Evolutionary conservation across 257 asterid genomes (phyloP), one percentile per base, ranked within the genome.

Genomic region (Craterostigma plantagineum): DNA sequence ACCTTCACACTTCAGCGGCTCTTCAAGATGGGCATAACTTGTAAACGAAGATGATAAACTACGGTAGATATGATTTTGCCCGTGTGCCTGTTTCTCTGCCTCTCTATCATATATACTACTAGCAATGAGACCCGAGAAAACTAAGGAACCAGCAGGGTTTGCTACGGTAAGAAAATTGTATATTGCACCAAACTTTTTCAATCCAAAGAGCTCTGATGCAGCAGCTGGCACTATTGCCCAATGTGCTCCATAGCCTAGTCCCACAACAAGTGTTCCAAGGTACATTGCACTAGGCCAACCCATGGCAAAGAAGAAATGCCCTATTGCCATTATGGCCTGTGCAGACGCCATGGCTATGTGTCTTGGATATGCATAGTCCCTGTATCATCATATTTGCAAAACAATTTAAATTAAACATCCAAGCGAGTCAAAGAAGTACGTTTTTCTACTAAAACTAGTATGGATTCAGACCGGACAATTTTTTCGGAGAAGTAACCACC

Each of bases 151-250:
- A 0, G 79, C 81, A 0, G 96, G 94, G 59, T 75, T 77, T 11
- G 94, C 94, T 42, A 81, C 48, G 3, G 94, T 81, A 15, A 85
- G 76, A 56, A 81, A 85, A 66, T 77, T 81, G 65, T 85, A 85
- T 35, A 85, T 40, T 5, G 83, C 71, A 0, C 84, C 94, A 18
- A 86, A 86, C 39, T 78, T 86, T 60, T 81, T 86, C 63, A 86
- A 47, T 55, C 94, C 96, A 53, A 86, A 86, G 38, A 86, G 49
- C 64, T 86, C 96, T 0, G 96, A 86, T 14, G 90, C 86, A 10
- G 96, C 63, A 50, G 96, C 96, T 0, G 94, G 96, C 35, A 86
- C 81, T 10, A 86, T 81, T 0, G 96, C 94, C 96, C 96, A 86
- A 56, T 86, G 94, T 10, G 96, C 94, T 16, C 96, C 96, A 34